Evolutionary conservation across 129 eudicot species (phyloP).

Genomic region (Rutidosis leptorrhynchoides): DNA sequence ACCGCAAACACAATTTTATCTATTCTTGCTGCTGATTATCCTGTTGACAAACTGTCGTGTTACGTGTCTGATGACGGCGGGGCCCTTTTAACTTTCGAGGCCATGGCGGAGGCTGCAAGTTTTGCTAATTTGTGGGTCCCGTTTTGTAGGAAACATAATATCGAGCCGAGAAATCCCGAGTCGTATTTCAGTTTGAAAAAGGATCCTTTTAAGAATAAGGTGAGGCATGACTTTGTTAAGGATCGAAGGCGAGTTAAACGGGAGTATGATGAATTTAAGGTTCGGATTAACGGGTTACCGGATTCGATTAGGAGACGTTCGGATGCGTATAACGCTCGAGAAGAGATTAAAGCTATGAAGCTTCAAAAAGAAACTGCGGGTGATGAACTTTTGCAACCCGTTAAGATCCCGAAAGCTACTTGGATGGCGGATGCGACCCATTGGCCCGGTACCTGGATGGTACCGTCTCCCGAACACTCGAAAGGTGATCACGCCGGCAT

Average conservation of each 20-base stretch:
- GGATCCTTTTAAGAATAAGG: slow-evolving; percentile 63
- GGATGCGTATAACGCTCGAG: slow-evolving; percentile 63
- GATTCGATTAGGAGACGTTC: slow-evolving; percentile 69
- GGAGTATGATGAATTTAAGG: slow-evolving; percentile 73
- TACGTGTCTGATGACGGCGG: slow-evolving; percentile 78
- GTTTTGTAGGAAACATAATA: slow-evolving; percentile 59
- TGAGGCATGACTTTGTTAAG: slow-evolving; percentile 61
- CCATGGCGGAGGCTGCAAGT: slow-evolving; percentile 79
- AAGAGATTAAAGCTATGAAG: slow-evolving; percentile 65
- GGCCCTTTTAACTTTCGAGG: slow-evolving; percentile 61
- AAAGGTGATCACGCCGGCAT: slow-evolving; percentile 72
- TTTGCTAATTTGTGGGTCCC: slow-evolving; percentile 70
- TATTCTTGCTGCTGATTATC: slow-evolving; percentile 62
- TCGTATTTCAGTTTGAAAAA: slow-evolving; percentile 53
- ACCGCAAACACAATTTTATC: slow-evolving; percentile 69
- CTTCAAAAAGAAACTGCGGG: slow-evolving; percentile 47
- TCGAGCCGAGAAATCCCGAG: slow-evolving; percentile 69
- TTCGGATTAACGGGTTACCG: slow-evolving; percentile 58
- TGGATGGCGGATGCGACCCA: slow-evolving; percentile 82
- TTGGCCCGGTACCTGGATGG: slow-evolving; percentile 76
- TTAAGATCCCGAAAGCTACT: slow-evolving; percentile 61
- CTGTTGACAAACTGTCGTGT: slow-evolving; percentile 60
- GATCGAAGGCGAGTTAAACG: slow-evolving; percentile 61
- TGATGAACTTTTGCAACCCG: slow-evolving; percentile 45
- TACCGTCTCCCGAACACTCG: slow-evolving; percentile 48